These are phyloP conservation scores for Dendrocalamus latiflorus DNA, from an alignment of 202 grass and related monocot genomes.

Conservation along the genomic window DNA sequence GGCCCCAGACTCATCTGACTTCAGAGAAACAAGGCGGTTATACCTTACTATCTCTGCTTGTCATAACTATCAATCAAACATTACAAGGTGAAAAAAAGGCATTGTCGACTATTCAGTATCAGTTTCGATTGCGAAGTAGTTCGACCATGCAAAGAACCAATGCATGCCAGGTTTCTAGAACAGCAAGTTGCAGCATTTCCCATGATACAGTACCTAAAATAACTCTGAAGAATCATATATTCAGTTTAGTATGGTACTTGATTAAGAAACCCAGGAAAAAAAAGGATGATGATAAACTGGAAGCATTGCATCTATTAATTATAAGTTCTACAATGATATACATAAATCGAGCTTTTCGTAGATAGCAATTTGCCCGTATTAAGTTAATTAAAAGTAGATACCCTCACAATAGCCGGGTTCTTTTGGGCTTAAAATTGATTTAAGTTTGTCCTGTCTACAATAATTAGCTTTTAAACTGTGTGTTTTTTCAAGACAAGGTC, in stretches of 20 bases:
- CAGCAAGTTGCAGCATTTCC: not conserved
- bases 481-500: no score
- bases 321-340: conserved; percentile 43
- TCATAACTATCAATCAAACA: not conserved
- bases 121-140: not conserved
- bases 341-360: conserved; percentile 37
- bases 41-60: no score
- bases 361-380: conserved; percentile 35
- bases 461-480: no score
- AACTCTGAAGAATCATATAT: conserved; percentile 4
- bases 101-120: not conserved
- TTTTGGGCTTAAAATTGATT: no score
- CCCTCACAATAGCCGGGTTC: not conserved
- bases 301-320: conserved; percentile 38
- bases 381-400: conserved; percentile 34
- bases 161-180: not conserved
- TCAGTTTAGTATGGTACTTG: not conserved
- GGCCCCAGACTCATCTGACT: no score
- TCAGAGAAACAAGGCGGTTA: no score
- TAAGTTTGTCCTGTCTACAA: no score
- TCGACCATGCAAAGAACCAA: not conserved
- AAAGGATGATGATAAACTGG: not conserved
- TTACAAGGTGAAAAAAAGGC: not conserved
- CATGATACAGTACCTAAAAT: not conserved
- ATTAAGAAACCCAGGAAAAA: not conserved